These are phyloP conservation scores for Auricularia sp. DNA, from an alignment of 768 basidiomycete genomes.

Conservation along the genomic window DNA sequence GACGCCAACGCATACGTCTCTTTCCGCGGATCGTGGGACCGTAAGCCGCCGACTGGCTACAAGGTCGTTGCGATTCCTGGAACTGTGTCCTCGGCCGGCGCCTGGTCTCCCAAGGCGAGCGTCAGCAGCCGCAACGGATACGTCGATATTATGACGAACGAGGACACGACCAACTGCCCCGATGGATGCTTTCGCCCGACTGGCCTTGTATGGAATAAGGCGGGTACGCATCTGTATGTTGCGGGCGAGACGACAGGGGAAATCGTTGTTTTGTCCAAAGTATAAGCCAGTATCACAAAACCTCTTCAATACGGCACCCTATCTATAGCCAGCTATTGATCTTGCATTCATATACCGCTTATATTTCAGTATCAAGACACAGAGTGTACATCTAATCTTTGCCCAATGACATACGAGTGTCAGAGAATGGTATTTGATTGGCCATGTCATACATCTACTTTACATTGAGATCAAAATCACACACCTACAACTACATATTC, in stretches of 20 bases:
- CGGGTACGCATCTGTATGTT: neutral
- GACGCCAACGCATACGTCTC: slow-evolving; percentile 16
- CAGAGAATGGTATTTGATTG: too few species aligned
- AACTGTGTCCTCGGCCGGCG: neutral
- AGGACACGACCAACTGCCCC: neutral
- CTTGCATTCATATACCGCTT: too few species aligned
- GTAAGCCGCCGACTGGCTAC: slow-evolving; percentile 36
- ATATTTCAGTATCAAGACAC: too few species aligned
- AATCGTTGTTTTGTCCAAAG: neutral
- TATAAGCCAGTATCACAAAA: neutral
- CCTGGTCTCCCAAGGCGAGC: neutral
- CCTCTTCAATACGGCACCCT: too few species aligned
- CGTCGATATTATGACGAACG: neutral
- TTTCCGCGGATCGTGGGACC: slow-evolving; percentile 35
- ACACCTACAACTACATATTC: too few species aligned
- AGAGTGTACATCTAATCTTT: too few species aligned
- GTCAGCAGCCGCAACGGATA: neutral
- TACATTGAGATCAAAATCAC: too few species aligned
- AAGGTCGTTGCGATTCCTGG: slow-evolving; percentile 24
- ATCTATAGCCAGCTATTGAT: too few species aligned
- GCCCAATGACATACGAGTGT: too few species aligned
- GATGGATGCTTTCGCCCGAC: neutral
- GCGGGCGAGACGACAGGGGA: neutral
- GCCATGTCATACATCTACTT: too few species aligned
- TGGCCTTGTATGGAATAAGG: neutral